phyloP scores from a whole-genome alignment of 495 filamentous ascomycete genomes.

The Penicillium daleae region DNA sequence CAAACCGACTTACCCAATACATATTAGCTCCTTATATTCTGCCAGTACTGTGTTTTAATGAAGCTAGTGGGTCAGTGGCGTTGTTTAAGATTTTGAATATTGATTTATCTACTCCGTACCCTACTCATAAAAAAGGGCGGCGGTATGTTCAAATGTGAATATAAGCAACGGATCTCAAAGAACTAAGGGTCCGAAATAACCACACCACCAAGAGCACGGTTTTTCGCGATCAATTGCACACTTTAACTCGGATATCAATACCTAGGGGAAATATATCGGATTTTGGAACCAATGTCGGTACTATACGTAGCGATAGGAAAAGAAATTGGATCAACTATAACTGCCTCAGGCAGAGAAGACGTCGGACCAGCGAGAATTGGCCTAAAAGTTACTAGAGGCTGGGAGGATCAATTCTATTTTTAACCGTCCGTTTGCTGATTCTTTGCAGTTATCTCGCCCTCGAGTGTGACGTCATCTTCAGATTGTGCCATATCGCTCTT shows the following conservation, averaged over 20 bases:
- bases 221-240: neutral
- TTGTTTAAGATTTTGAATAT: neutral
- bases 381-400: neutral
- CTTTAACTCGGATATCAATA: neutral
- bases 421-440: neutral
- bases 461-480: neutral
- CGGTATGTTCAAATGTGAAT: neutral
- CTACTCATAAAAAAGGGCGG: neutral
- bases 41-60: neutral
- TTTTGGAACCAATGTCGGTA: neutral
- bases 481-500: neutral
- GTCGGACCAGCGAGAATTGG: neutral
- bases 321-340: neutral
- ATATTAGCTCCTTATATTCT: neutral
- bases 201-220: neutral
- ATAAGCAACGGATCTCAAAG: neutral
- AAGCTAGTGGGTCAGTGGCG: no score
- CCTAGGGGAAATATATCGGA: neutral
- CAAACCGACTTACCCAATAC: neutral
- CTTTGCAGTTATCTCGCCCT: neutral
- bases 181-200: neutral
- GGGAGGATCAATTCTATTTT: slow-evolving; percentile 1
- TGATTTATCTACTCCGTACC: neutral
- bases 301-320: neutral
- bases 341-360: neutral